Evolutionary conservation across 352 stramenopile species (phyloP).

Genomic region (Phytophthora citrophthora): DNA sequence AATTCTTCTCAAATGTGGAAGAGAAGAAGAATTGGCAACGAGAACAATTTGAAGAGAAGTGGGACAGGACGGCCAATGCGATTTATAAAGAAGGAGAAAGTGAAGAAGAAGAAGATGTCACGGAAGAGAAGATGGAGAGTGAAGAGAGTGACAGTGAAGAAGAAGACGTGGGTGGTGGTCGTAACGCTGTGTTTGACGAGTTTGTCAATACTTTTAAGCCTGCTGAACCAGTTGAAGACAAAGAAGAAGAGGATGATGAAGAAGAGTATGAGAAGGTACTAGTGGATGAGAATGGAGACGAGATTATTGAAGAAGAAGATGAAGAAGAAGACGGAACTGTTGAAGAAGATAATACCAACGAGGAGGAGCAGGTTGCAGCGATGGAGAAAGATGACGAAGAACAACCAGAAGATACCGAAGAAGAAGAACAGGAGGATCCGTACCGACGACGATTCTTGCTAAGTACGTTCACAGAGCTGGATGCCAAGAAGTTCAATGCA

Average conservation of each 20-base stretch:
- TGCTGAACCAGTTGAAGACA: conserved; percentile 30
- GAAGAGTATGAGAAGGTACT: conserved; percentile 54
- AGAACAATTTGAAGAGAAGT: conserved; percentile 43
- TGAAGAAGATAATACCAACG: conserved; percentile 33
- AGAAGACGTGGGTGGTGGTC: conserved; percentile 6
- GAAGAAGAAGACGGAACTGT: conserved; percentile 39
- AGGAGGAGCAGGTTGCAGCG: conserved; percentile 22
- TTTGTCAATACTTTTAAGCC: conserved; percentile 77
- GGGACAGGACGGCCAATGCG: conserved; percentile 42
- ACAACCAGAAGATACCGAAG: conserved; percentile 23
- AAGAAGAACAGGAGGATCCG: conserved; percentile 57
- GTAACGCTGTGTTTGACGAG: conserved; percentile 65
- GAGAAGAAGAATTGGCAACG: conserved; percentile 60
- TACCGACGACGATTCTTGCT: conserved; percentile 72
- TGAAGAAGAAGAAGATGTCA: conserved; percentile 11
- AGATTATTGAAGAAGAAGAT: conserved; percentile 45
- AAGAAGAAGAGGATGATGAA: conserved; percentile 51
- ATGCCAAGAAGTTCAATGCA: conserved; percentile 50
- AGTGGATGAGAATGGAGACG: conserved; percentile 52
- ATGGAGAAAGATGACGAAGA: conserved; percentile 39
- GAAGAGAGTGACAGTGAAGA: conserved; percentile 27
- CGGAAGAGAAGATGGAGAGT: background rate
- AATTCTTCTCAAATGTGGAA: conserved; percentile 52
- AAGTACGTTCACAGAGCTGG: conserved; percentile 48
- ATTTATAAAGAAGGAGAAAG: conserved; percentile 45